Conservation (phyloP, 2,329 filamentous ascomycete species). For the Aspergillus spinulosporus region DNA sequence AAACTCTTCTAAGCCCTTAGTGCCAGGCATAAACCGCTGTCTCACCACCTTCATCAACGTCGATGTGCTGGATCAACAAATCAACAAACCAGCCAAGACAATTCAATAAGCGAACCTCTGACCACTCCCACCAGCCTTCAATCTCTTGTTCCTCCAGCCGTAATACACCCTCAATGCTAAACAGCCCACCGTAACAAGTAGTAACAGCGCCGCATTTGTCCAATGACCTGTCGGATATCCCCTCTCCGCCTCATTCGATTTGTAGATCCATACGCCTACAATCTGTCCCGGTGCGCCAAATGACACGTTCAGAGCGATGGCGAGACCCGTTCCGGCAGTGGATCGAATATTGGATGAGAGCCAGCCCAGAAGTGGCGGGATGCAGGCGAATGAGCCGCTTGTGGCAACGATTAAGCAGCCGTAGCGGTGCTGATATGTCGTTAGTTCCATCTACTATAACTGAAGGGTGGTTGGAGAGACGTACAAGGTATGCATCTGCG, state of each 20-base stretch:
- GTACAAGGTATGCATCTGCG: constrained; percentile 55
- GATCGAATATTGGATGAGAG: constrained; percentile 66
- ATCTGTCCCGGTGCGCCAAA: constrained; percentile 70
- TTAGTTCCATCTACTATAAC: background rate
- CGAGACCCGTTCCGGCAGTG: constrained; percentile 65
- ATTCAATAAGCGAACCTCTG: constrained; percentile 31
- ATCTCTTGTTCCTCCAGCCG: constrained; percentile 45
- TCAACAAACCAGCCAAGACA: too few relatives aligned
- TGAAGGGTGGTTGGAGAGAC: constrained; percentile 9
- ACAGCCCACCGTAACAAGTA: constrained; percentile 60
- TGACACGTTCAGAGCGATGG: constrained; percentile 69
- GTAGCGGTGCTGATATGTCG: constrained; percentile 54
- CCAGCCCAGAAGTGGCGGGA: constrained; percentile 71
- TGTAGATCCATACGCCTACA: constrained; percentile 73
- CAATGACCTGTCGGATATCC: constrained; percentile 73
- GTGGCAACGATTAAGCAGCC: constrained; percentile 68
- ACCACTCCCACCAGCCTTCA: constrained; percentile 23
- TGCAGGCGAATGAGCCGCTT: constrained; percentile 66
- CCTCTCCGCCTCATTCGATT: constrained; percentile 57
- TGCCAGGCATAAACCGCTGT: too few relatives aligned
- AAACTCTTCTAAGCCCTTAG: too few relatives aligned
- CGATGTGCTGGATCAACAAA: too few relatives aligned
- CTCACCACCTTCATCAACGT: too few relatives aligned
- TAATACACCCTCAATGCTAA: constrained; percentile 59
- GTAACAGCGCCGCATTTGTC: constrained; percentile 62